Percentiles rank a stretch among this genome's conserved stretches.
These are phyloP conservation scores for Przewalskia tangutica DNA, from an alignment of 257 asterid species.

Conservation along the genomic window DNA sequence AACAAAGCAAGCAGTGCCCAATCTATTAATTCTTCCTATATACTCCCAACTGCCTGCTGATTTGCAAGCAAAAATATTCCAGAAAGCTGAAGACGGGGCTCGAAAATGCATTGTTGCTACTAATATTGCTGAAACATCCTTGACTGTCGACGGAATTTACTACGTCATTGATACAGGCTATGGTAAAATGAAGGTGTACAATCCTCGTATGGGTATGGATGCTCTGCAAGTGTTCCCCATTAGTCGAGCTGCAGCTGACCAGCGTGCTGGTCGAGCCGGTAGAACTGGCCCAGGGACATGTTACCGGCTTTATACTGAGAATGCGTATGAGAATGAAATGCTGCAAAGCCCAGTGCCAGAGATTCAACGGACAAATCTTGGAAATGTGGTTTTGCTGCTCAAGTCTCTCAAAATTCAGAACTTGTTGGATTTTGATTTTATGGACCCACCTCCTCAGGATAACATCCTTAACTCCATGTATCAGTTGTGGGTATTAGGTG, in stretches of 20 bases:
- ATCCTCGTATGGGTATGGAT: slow-evolving; percentile 99
- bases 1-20: slow-evolving; percentile 65
- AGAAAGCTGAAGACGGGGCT: slow-evolving; percentile 90
- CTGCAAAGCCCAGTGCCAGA: slow-evolving; percentile 91
- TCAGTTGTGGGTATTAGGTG: slow-evolving; percentile 95
- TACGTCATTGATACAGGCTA: slow-evolving; percentile 92
- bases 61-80: slow-evolving; percentile 86
- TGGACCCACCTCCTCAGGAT: slow-evolving; percentile 99
- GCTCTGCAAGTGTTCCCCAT: slow-evolving; percentile 96
- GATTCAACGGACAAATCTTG: slow-evolving; percentile 91
- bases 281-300: slow-evolving; percentile 99
- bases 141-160: slow-evolving; percentile 88
- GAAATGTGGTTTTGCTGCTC: slow-evolving; percentile 84
- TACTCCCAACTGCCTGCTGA: slow-evolving; percentile 99
- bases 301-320: slow-evolving; percentile 83
- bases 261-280: slow-evolving; percentile 98
- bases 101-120: slow-evolving; percentile 96
- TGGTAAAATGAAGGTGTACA: slow-evolving; percentile 85
- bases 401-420: slow-evolving; percentile 77
- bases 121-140: slow-evolving; percentile 90
- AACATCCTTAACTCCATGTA: slow-evolving; percentile 90
- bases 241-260: slow-evolving; percentile 95
- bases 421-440: slow-evolving; percentile 77
- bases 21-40: slow-evolving; percentile 80
- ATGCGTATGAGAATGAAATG: slow-evolving; percentile 78